Evolutionary conservation across 352 stramenopile genomes (phyloP), one percentile per base, ranked within the genome.

Genomic region (Phytophthora idaei): DNA sequence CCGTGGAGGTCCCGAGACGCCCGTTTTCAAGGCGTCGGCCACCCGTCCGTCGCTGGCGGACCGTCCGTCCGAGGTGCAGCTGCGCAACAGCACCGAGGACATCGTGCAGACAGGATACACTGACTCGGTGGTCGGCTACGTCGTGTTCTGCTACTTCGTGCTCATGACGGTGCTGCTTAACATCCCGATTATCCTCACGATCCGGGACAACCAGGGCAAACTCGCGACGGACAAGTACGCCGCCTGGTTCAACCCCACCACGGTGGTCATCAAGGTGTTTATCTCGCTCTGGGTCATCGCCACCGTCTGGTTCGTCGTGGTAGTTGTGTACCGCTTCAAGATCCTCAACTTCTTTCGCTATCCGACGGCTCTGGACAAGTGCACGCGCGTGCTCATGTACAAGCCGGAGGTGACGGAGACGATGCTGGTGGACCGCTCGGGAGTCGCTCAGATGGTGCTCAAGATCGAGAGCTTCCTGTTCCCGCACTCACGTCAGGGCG

Each of bases 321-420:
- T 89, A 2, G 81, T 92, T 8, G 57, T 82, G 12, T 81, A 76
- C 51, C 63, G 70, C 14, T 61, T 75, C 4, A 58, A 81, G 36
- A 55, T 92, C 5, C 41, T 76, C 66, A 90, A 92, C 66, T 92
- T 87, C 51, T 92, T 90, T 65, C 75, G 81, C 15, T 68, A 78
- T 42, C 77, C 69, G 9, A 73, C 68, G 5, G 49, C 74, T 5
- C 53, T 90, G 44, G 72, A 77, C 41, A 67, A 60, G 1, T 87
- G 78, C 60, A 64, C 81, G 52, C 81, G 69, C 58, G 81, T 90
- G 25, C 69, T 75, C 55, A 81, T 92, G 60, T 80, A 77, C 70
- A 90, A 92, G 54, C 70, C 71, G 1, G 80, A 90, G 53, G 59
- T 68, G 57, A 85, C 71, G 6, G 73, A 90, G 53, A 75, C 88